phyloP scores from a whole-genome alignment of 306 rosid genomes.

The Lathyrus oleraceus region DNA sequence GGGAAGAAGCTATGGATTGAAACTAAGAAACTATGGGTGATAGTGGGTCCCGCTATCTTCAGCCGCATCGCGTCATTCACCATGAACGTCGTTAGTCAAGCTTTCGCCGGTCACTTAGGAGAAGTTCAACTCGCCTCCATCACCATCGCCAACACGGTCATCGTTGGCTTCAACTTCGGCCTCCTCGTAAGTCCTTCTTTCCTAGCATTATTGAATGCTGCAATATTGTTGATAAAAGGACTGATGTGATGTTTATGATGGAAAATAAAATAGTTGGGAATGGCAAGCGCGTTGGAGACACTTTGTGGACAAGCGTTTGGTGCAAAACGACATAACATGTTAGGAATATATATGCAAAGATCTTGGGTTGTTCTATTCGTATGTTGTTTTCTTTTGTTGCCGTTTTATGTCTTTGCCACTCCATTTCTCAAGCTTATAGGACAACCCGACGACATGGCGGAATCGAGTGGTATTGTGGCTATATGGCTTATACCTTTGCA shows the following conservation, averaged over 20 bases:
- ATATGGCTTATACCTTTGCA: conserved; percentile 42
- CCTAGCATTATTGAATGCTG: too few relatives aligned
- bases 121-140: too few relatives aligned
- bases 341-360: conserved; percentile 68
- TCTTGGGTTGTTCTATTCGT: conserved; percentile 65
- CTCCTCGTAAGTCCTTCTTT: too few relatives aligned
- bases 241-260: background rate
- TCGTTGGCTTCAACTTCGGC: too few relatives aligned
- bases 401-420: conserved; percentile 53
- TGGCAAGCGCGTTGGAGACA: conserved; percentile 42
- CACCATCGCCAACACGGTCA: too few relatives aligned
- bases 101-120: too few relatives aligned
- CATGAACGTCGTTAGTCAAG: too few relatives aligned
- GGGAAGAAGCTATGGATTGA: too few relatives aligned
- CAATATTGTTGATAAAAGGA: too few relatives aligned
- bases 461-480: conserved; percentile 45
- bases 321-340: conserved; percentile 57
- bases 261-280: conserved; percentile 48
- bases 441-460: conserved; percentile 63
- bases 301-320: conserved; percentile 29
- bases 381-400: conserved; percentile 49
- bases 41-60: too few relatives aligned
- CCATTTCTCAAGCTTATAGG: conserved; percentile 56
- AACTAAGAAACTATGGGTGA: too few relatives aligned
- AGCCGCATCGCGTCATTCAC: too few relatives aligned